Base-by-base conservation (phyloP, 768 basidiomycete genomes). In the Leucocoprinus sp. region DNA sequence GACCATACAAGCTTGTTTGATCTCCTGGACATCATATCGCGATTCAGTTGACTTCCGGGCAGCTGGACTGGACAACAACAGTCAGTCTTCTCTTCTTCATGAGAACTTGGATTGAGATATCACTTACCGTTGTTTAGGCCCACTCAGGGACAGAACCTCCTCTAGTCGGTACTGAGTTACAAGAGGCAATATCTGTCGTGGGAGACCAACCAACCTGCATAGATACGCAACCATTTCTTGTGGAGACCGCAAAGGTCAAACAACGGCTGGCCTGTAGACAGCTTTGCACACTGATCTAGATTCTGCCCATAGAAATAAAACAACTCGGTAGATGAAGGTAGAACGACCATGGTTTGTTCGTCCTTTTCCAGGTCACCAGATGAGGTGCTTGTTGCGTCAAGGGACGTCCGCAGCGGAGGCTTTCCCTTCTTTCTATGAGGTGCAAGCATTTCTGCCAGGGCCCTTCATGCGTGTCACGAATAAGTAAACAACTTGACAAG, bases 271-370 rank as follows among this genome's bases (percentile, higher is more conserved):
- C 88, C 85, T 0, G 82, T 89, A 8, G 89, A 93, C 3, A 96
- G 69, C 56, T 88, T 93, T 2, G 89, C 84, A 57, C 95, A 97
- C 57, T 93, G 89, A 42, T 98, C 96, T 27, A 99, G 66, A 45
- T 84, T 93, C 60, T 98, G 93, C 0, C 82, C 90, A 59, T 98
- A 98, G 64, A 96, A 92, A 61, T 93, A 96, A 69, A 98, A 99
- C 14, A 99, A 66, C 54, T 98, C 93, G 0, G 93, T 97, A 0
- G 93, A 97, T 0, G 90, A 93, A 0, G 91, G 87, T 6, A 98
- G 73, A 1, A 98, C 89, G 2, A 76, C 66, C n/a, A 74, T 70
- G 1, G 76, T 63, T 0, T 77, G 64, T 21, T 70, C 65, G 2
- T 71, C 72, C 9, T 67, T 70, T 22, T 69, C 64, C 19, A 61